Conservation (phyloP, 2,329 filamentous ascomycete genomes). For the Zasmidium cellare region DNA sequence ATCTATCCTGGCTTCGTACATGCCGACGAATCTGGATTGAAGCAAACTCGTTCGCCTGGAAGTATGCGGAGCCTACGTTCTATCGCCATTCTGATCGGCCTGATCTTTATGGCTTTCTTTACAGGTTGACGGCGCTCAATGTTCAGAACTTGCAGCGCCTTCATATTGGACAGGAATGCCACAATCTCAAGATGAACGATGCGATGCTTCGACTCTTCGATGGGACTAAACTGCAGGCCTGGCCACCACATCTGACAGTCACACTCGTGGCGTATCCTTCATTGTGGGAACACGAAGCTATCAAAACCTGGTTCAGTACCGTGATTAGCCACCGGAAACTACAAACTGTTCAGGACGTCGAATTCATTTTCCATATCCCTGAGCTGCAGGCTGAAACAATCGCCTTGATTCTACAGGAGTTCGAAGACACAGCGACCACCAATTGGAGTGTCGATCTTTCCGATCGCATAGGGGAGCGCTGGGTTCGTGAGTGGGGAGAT, state of each 20-base stretch:
- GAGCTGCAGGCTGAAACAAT: neutral
- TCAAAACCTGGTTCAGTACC: neutral
- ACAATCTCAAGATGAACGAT: neutral
- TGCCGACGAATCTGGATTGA: conserved; percentile 2
- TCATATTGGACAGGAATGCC: neutral
- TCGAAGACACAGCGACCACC: neutral
- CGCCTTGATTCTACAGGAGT: neutral
- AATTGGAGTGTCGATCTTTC: neutral
- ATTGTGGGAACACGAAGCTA: neutral
- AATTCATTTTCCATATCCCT: neutral
- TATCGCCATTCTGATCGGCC: neutral
- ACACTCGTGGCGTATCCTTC: neutral
- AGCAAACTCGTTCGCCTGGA: neutral
- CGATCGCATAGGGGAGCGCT: neutral
- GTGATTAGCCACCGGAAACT: neutral
- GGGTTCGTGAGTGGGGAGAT: conserved; percentile 1
- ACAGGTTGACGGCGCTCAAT: neutral
- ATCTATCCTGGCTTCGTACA: neutral
- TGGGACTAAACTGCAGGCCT: neutral
- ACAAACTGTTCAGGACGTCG: neutral
- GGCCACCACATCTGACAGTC: conserved; percentile 1
- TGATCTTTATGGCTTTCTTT: neutral
- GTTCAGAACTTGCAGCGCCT: neutral
- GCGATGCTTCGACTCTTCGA: neutral
- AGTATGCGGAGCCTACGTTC: neutral